Evolutionary conservation across 495 filamentous ascomycete species (phyloP).

Genomic region (Trichoderma reesei): DNA sequence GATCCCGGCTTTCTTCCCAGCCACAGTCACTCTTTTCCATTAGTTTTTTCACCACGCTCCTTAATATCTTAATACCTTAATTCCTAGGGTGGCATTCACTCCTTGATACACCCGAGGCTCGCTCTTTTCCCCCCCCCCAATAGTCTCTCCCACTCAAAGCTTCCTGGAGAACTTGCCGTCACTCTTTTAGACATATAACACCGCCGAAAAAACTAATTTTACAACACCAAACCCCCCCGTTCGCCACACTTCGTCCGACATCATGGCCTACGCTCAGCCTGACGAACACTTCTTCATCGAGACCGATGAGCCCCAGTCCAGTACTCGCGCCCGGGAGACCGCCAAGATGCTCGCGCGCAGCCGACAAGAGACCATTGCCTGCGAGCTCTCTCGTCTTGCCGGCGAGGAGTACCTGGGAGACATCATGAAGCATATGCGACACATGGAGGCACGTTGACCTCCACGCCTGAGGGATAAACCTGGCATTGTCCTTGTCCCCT

Average conservation of each 20-base stretch:
- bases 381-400: conserved; percentile 72
- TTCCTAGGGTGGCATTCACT: conserved; percentile 27
- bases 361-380: conserved; percentile 72
- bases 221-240: conserved; percentile 15
- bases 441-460: conserved; percentile 69
- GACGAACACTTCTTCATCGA: conserved; percentile 80
- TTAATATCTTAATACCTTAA: conserved; percentile 45
- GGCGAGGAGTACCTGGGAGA: conserved; percentile 88
- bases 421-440: conserved; percentile 82
- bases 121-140: conserved; percentile 28
- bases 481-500: conserved; percentile 18
- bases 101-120: conserved; percentile 33
- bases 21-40: conserved; percentile 40
- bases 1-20: conserved; percentile 28
- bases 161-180: conserved; percentile 46
- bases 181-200: conserved; percentile 26
- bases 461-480: too few species aligned
- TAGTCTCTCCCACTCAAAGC: conserved; percentile 23
- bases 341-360: conserved; percentile 63
- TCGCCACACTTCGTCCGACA: conserved; percentile 26
- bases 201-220: conserved; percentile 13
- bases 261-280: conserved; percentile 62
- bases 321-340: conserved; percentile 51
- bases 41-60: conserved; percentile 40
- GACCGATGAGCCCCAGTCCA: conserved; percentile 47